phyloP scores from a whole-genome alignment of 2,329 filamentous ascomycete species.

The Penicillium sp. region DNA sequence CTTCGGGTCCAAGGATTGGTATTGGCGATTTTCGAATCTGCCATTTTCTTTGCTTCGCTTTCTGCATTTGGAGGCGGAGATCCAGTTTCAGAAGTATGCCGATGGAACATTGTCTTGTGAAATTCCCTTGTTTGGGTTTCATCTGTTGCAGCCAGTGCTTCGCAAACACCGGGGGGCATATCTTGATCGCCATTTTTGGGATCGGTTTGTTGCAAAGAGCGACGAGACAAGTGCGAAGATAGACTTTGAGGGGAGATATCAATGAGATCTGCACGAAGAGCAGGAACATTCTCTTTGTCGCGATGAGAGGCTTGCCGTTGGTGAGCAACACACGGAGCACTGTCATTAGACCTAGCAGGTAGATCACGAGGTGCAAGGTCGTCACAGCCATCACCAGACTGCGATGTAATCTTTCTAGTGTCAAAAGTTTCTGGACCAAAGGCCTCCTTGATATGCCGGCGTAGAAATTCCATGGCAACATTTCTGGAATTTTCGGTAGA shows the following conservation, averaged over 20 bases:
- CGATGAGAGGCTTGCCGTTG: background rate
- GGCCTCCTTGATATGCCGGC: background rate
- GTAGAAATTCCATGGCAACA: background rate
- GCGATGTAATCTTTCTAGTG: background rate
- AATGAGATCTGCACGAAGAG: conserved; percentile 2
- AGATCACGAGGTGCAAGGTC: background rate
- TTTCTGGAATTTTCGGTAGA: background rate
- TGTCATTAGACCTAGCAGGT: background rate
- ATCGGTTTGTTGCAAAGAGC: background rate
- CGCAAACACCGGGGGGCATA: background rate
- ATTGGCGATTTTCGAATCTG: background rate
- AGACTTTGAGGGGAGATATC: conserved; percentile 1
- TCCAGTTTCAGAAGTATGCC: background rate
- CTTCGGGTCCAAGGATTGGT: background rate
- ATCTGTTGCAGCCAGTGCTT: background rate
- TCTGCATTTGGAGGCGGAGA: background rate
- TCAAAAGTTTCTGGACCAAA: background rate
- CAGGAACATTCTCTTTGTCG: background rate
- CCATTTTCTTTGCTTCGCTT: background rate
- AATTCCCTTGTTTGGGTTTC: background rate
- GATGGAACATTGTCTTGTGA: conserved; percentile 4
- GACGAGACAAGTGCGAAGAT: background rate
- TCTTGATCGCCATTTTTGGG: background rate
- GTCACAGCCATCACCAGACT: background rate
- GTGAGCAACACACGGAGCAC: background rate